phyloP scores from a whole-genome alignment of 768 basidiomycete genomes.

The Kwoniella bestiolae region DNA sequence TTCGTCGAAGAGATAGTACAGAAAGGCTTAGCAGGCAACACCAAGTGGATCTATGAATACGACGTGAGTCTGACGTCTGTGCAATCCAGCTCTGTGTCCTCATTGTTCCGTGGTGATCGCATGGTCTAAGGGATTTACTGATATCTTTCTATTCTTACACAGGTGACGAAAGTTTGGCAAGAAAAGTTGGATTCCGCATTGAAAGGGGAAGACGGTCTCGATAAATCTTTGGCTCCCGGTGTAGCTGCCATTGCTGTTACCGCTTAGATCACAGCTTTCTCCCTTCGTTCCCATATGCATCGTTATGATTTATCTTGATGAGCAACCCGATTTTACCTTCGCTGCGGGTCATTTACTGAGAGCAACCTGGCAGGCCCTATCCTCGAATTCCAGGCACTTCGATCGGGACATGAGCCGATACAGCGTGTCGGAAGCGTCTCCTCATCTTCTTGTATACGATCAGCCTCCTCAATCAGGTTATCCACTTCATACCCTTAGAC shows the following conservation, averaged over 20 bases:
- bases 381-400: too few species aligned
- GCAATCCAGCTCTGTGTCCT: neutral
- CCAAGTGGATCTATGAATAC: slow-evolving; percentile 15
- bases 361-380: too few species aligned
- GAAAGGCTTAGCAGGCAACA: slow-evolving; percentile 11
- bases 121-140: neutral
- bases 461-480: neutral
- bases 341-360: too few species aligned
- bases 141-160: neutral
- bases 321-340: neutral
- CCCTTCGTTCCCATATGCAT: neutral
- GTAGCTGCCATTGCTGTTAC: neutral
- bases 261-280: neutral
- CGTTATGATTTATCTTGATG: neutral
- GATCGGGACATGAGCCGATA: too few species aligned
- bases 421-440: too few species aligned
- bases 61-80: neutral
- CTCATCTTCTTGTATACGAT: neutral
- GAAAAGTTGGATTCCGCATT: slow-evolving; percentile 4
- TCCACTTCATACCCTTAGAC: too few species aligned
- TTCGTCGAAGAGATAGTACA: slow-evolving; percentile 8
- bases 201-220: slow-evolving; percentile 1
- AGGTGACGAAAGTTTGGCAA: slow-evolving; percentile 12
- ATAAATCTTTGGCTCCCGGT: neutral
- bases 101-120: too few species aligned